Conservation (phyloP, 345 rosid genomes). For the Excoecaria cochinchinensis region DNA sequence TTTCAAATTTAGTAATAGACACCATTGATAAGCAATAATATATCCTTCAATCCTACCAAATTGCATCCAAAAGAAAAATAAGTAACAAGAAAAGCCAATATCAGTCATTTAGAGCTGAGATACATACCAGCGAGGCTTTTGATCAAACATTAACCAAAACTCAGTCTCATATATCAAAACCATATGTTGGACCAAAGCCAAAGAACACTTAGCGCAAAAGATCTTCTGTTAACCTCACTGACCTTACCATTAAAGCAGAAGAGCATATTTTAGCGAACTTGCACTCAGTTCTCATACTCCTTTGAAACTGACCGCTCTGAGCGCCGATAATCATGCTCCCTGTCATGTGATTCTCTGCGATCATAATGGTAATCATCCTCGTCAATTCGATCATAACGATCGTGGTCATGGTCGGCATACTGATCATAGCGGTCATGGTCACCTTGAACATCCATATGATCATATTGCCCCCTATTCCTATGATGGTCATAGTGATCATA, state of each 20-base stretch:
- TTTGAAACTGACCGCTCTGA: slow-evolving; percentile 22
- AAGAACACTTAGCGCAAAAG: neutral
- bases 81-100: neutral
- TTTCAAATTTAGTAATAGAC: neutral
- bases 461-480: slow-evolving; percentile 42
- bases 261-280: neutral
- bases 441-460: slow-evolving; percentile 39
- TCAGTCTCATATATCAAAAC: neutral
- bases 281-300: slow-evolving; percentile 23
- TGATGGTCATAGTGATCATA: slow-evolving; percentile 58
- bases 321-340: slow-evolving; percentile 24
- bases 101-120: neutral
- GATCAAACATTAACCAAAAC: neutral
- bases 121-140: neutral
- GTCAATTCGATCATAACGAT: slow-evolving; percentile 55
- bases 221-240: neutral
- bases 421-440: slow-evolving; percentile 64
- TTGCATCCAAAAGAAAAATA: neutral
- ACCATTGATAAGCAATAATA: neutral
- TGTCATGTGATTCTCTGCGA: slow-evolving; percentile 35
- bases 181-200: neutral
- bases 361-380: slow-evolving; percentile 68
- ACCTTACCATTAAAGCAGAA: slow-evolving; percentile 1
- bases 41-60: neutral
- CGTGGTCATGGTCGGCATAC: slow-evolving; percentile 49